These are phyloP conservation scores for Trametes coccinea DNA, from an alignment of 768 basidiomycete genomes.

Conservation along the genomic window DNA sequence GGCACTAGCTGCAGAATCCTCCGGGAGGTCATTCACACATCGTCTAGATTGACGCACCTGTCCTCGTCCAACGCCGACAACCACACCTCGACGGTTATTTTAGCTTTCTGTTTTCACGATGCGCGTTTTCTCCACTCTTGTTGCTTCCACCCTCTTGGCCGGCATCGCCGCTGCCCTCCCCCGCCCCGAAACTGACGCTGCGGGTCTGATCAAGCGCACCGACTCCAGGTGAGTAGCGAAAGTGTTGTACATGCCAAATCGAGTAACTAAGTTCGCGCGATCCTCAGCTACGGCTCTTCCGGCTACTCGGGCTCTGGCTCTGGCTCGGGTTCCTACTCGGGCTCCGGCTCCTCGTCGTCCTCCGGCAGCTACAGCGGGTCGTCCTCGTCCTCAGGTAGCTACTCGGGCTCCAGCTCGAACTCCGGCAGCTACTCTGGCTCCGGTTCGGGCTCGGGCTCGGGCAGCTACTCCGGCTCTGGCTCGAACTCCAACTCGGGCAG, in stretches of 20 bases:
- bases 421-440: background rate
- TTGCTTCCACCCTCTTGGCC: conserved; percentile 54
- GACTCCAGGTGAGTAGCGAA: conserved; percentile 1
- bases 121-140: conserved; percentile 58
- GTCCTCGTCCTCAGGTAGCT: background rate
- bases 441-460: background rate
- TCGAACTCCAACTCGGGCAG: background rate
- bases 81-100: conserved; percentile 48
- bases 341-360: background rate
- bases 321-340: background rate
- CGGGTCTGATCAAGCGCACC: conserved; percentile 24
- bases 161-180: conserved; percentile 50
- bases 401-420: background rate
- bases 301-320: background rate
- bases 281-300: background rate
- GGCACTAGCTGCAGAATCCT: conserved; percentile 53
- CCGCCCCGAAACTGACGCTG: conserved; percentile 39
- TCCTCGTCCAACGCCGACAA: conserved; percentile 40
- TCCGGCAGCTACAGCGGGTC: background rate
- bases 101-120: conserved; percentile 43
- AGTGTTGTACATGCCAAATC: conserved; percentile 10
- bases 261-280: background rate
- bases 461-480: background rate
- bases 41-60: conserved; percentile 28
- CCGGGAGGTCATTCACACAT: conserved; percentile 50